phyloP scores from a whole-genome alignment of 345 rosid species.

The Kandelia obovata region DNA sequence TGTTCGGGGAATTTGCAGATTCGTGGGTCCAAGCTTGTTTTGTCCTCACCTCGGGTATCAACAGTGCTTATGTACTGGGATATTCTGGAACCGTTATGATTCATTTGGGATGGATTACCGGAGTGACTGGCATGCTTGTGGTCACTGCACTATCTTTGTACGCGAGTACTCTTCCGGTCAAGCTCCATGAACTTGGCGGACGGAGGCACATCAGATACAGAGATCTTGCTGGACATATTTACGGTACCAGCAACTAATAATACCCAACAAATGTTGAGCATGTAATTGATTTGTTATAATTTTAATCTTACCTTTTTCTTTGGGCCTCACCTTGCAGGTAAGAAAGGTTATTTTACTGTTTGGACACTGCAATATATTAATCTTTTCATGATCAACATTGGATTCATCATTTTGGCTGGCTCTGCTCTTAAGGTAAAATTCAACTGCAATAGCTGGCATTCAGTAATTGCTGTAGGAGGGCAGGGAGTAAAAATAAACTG shows the following conservation, averaged over 20 bases:
- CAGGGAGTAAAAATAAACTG: too few relatives aligned
- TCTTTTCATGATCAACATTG: conserved; percentile 87
- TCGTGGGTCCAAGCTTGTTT: conserved; percentile 92
- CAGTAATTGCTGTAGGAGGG: neutral
- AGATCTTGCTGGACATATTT: conserved; percentile 80
- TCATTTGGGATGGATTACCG: conserved; percentile 83
- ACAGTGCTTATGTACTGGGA: conserved; percentile 89
- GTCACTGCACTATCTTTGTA: conserved; percentile 73
- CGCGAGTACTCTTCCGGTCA: conserved; percentile 74
- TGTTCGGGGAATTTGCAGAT: conserved; percentile 41
- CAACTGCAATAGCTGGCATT: neutral
- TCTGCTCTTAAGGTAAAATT: conserved; percentile 66
- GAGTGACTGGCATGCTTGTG: conserved; percentile 58
- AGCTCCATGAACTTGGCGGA: conserved; percentile 86
- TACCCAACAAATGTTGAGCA: neutral
- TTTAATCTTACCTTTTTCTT: neutral
- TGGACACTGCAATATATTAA: conserved; percentile 77
- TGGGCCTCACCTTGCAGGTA: conserved; percentile 36
- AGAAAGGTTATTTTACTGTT: conserved; percentile 56
- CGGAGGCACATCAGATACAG: conserved; percentile 89
- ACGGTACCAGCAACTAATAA: conserved; percentile 38
- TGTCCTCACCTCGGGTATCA: conserved; percentile 74
- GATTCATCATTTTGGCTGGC: conserved; percentile 75
- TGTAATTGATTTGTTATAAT: neutral
- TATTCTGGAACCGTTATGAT: conserved; percentile 87